Percentiles rank a stretch among this genome's conserved stretches.
Conservation (phyloP, 2,329 filamentous ascomycete genomes). For the Sporothrix variecibatus region DNA sequence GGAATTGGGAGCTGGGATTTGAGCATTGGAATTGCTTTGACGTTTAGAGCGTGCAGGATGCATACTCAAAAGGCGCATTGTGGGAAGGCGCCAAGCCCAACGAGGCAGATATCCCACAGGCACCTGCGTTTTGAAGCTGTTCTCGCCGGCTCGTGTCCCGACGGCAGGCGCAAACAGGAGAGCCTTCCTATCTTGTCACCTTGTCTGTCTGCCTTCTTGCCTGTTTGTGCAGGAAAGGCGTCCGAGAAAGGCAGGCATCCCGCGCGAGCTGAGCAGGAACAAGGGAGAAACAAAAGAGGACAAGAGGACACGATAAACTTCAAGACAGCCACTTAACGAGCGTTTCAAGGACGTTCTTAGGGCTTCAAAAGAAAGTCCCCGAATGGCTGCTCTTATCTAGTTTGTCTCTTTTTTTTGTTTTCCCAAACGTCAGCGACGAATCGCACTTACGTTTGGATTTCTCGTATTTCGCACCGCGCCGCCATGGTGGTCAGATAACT, state of each 20-base stretch:
- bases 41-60: background rate
- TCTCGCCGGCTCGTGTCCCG: background rate
- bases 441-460: slow-evolving; percentile 10
- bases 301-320: background rate
- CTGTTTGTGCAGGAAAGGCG: background rate
- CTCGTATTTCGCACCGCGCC: slow-evolving; percentile 16
- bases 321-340: background rate
- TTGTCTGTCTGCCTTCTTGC: background rate
- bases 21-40: background rate
- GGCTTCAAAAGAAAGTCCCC: background rate
- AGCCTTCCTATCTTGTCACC: background rate
- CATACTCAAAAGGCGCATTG: background rate
- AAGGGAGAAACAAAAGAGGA: slow-evolving; percentile 8
- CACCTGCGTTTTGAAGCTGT: background rate
- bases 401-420: background rate
- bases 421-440: background rate
- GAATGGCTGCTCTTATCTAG: background rate
- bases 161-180: background rate
- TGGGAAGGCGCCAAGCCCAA: slow-evolving; percentile 9
- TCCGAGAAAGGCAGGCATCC: slow-evolving; percentile 15
- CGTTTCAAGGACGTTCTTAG: background rate
- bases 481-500: background rate
- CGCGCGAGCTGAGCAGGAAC: slow-evolving; percentile 11
- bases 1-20: background rate
- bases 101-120: slow-evolving; percentile 14